Conservation (phyloP, 768 basidiomycete species). For the Lactarius vividus region DNA sequence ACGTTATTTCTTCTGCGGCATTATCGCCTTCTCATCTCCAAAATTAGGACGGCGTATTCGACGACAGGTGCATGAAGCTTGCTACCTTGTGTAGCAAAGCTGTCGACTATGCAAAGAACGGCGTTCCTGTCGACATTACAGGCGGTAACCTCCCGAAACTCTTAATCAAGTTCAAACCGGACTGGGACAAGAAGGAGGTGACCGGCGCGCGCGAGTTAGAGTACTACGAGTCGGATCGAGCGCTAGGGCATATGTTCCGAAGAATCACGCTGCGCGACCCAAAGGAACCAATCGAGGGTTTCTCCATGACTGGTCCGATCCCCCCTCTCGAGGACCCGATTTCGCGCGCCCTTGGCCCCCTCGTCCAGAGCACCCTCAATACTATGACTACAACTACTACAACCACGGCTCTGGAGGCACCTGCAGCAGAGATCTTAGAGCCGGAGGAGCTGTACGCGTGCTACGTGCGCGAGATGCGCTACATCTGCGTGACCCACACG, state of each 20-base stretch:
- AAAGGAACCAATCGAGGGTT: slow-evolving; percentile 29
- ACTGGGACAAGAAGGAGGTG: slow-evolving; percentile 59
- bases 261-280: slow-evolving; percentile 48
- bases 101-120: slow-evolving; percentile 81
- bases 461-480: slow-evolving; percentile 67
- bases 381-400: no score
- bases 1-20: neutral
- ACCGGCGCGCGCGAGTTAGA: slow-evolving; percentile 50
- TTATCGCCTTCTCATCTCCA: neutral
- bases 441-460: slow-evolving; percentile 39
- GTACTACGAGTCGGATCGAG: slow-evolving; percentile 69
- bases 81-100: slow-evolving; percentile 64
- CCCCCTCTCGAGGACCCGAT: slow-evolving; percentile 13
- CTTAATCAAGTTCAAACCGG: slow-evolving; percentile 71
- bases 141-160: slow-evolving; percentile 43
- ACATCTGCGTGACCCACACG: slow-evolving; percentile 67
- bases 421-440: neutral
- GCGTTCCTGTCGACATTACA: slow-evolving; percentile 57
- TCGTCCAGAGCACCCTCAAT: slow-evolving; percentile 1
- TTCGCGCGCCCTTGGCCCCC: slow-evolving; percentile 4
- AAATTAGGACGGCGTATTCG: slow-evolving; percentile 56
- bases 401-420: no score
- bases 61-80: slow-evolving; percentile 53
- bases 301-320: neutral
- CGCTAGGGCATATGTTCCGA: slow-evolving; percentile 71